Base-by-base conservation (phyloP, 768 basidiomycete genomes). In the Lactarius deliciosus region DNA sequence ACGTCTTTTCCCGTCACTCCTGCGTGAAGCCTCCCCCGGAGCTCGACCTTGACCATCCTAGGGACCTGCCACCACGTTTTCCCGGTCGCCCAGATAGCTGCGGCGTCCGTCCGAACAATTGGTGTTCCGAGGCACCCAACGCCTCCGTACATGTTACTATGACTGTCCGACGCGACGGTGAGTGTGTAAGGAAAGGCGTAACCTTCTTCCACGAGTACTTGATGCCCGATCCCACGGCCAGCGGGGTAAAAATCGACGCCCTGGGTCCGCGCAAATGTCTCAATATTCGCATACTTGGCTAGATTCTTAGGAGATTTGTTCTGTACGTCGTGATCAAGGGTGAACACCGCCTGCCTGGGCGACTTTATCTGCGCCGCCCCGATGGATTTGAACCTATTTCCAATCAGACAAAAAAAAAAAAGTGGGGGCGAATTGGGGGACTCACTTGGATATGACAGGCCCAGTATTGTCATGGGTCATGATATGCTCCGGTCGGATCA, bases 41-140 rank as follows among this genome's bases (percentile, higher is more conserved):
- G 81, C 72, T 97, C 94, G 68, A 98, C 96, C 66, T 92, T 94
- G 75, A 99, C 86, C 85, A 98, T 95, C 5, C 94, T 86, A 16
- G 97, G 97, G 40, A 99, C 89, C 78, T 98, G 97, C 97, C 96
- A 98, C 97, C 97, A 99, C 1, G 97, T 98, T 76, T 91, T 93
- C 25, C 96, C 95, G 0, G 97, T 98, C 15, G 97, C 94, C 97
- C 97, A 99, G 13, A 99, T 83, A 25, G 91, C 96, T 0, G 94
- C 94, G 25, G 92, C 92, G 70, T 96, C 94, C 15, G 94, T 98
- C 59, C 97, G 86, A 7, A 98, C 97, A 69, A 98, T 97, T 0
- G 97, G 94, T 0, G 97, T 99, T 2, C 97, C 97, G 3, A 99
- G 87, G 73, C 96, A 96, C 1, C 94, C 96, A 5, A 99, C 92